Base-by-base conservation (phyloP, 306 rosid genomes). In the Prunus padus region DNA sequence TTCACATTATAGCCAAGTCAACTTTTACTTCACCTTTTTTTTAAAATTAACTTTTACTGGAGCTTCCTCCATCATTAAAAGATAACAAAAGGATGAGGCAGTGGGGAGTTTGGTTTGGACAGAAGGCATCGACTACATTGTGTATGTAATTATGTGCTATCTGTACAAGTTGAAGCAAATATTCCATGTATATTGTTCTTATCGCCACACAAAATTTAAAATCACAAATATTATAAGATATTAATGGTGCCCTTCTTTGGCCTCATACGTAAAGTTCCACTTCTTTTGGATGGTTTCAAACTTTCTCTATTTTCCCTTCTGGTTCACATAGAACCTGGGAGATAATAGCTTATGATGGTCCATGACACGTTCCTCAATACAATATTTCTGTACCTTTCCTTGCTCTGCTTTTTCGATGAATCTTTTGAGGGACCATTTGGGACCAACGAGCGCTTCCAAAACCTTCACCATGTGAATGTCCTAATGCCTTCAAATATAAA, bases 341-440 rank as follows among this genome's bases (percentile, higher is more conserved):
- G 30, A 70, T 71, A 9, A 26, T 18, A 30, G 25, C 71, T 49
- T 12, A 18, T 47, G 71, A 49, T 16, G 75, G 71, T 74, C 79
- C 79, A 69, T 70, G 15, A 51, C 63, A 52, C 33, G 46, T 68
- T 76, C 56, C 73, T 62, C 54, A 40, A 20, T 60, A 56, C 73
- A 70, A 37, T 37, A 7, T 37, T 37, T 16, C 50, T 23, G 57
- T 60, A 57, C 66, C 72, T 69, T 62, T 30, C 77, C 42, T 31
- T 44, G 71, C 54, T 70, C 55, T 73, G 61, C 15, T 70, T 15
- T 50, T 7, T 65, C 37, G 60, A 51, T 67, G 45, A 44, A 72
- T 67, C 72, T 59, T 28, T 50, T 11, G 31, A 57, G 72, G 76
- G 76, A 50, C 80, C 80, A 33, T 37, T 59, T 23, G 61, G 67